Conservation (phyloP, 441 rosid species). For the Jatropha podagrica region DNA sequence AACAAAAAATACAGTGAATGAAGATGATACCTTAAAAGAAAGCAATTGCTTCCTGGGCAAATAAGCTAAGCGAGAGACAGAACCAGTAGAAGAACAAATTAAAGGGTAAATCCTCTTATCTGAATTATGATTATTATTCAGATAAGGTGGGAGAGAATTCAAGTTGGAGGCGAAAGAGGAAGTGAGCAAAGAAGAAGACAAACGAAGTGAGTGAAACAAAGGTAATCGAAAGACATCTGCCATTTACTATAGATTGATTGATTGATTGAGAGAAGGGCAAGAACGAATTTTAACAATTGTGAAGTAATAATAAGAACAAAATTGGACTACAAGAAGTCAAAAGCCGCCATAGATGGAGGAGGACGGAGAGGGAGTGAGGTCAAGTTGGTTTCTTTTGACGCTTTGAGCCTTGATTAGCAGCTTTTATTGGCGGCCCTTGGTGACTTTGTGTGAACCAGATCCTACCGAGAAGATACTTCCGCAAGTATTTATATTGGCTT, state of each 20-base stretch:
- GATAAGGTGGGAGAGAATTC: slow-evolving; percentile 36
- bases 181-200: slow-evolving; percentile 33
- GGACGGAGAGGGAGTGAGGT: background rate
- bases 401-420: background rate
- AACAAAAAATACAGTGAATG: background rate
- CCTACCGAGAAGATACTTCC: slow-evolving; percentile 10
- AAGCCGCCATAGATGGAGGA: background rate
- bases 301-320: background rate
- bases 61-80: slow-evolving; percentile 33
- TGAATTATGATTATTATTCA: slow-evolving; percentile 15
- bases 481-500: background rate
- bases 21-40: slow-evolving; percentile 49
- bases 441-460: slow-evolving; percentile 21
- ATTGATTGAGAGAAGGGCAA: background rate
- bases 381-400: background rate
- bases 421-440: background rate
- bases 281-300: background rate
- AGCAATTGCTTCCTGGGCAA: slow-evolving; percentile 39
- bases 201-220: slow-evolving; percentile 45
- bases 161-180: slow-evolving; percentile 41
- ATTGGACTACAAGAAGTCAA: slow-evolving; percentile 7
- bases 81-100: slow-evolving; percentile 27
- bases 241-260: slow-evolving; percentile 37
- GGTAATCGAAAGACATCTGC: slow-evolving; percentile 59
- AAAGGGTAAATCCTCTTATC: slow-evolving; percentile 44